Evolutionary conservation across 495 filamentous ascomycete genomes (phyloP).

Genomic region (Aspergillus indologenus): DNA sequence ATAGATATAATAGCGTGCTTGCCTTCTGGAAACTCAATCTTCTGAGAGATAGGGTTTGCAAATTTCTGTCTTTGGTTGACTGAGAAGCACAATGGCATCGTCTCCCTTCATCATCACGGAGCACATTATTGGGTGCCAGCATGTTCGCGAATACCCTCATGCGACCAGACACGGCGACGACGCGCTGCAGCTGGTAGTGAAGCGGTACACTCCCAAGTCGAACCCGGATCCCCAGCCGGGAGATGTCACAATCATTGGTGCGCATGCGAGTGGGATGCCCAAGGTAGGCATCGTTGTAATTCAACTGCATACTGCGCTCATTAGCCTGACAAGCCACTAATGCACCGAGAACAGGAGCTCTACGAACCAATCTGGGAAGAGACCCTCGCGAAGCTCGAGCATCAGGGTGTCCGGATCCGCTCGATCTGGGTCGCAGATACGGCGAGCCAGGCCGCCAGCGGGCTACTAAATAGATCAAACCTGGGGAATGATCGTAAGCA

Average conservation of each 20-base stretch:
- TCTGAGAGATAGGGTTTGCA: not conserved
- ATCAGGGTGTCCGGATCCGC: constrained; percentile 34
- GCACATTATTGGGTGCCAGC: constrained; percentile 8
- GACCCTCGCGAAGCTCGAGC: constrained; percentile 33
- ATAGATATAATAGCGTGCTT: not conserved
- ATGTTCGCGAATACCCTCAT: constrained; percentile 13
- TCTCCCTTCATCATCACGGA: constrained; percentile 12
- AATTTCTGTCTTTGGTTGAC: not conserved
- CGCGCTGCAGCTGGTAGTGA: constrained; percentile 46
- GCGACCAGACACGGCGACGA: constrained; percentile 2
- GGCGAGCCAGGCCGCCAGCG: constrained; percentile 60
- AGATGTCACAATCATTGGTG: constrained; percentile 57
- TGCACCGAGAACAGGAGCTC: constrained; percentile 47
- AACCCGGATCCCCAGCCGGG: constrained; percentile 53
- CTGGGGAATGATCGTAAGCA: constrained; percentile 15
- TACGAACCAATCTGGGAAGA: constrained; percentile 78
- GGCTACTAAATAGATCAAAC: constrained; percentile 28
- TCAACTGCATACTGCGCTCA: too few relatives aligned
- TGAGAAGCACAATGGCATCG: not conserved
- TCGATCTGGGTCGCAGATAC: constrained; percentile 72
- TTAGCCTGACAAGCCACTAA: not conserved
- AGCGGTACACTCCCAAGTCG: constrained; percentile 61
- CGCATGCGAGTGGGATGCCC: constrained; percentile 5
- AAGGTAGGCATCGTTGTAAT: too few relatives aligned
- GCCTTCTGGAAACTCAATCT: not conserved